Evolutionary conservation across 441 rosid genomes (phyloP), one percentile per base, ranked within the genome.

Genomic region (Rhodomyrtus psidioides): DNA sequence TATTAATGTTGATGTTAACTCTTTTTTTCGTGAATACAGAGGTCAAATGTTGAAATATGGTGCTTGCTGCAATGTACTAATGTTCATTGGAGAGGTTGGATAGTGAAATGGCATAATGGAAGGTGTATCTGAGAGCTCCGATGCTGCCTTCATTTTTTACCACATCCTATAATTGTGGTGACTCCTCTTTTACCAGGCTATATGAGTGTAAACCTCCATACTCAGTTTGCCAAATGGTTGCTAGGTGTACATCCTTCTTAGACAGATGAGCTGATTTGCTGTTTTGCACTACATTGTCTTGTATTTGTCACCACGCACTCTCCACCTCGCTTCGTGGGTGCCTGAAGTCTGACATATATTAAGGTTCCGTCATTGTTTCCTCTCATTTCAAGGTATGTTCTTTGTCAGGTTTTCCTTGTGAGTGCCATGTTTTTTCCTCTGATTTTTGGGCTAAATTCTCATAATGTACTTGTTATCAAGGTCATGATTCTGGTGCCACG

Each of bases 171-270:
- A 30, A 17, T 16, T 76, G 9, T 53, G 4, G 60, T 26, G n/a
- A n/a, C 55, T 13, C 14, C 23, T 65, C 79, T 57, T 28, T 83
- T 62, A 46, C 51, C 14, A 91, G 94, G 95, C 92, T 15, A 93
- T 93, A 92, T 91, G 34, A 91, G 95, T 55, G 90, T 92, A 87
- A 92, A 92, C 86, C 95, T 93, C n/a, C 90, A 91, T 9, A 91
- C 94, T 26, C 89, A 92, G 76, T 92, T 94, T 54, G 95, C 97
- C 59, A 95, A 93, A 86, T 92, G 54, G 95, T 94, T 51, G 94
- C 93, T 57, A 86, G 95, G 85, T 9, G 49, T 95, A 92, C 46
- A 93, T 93, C 76, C 94, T 94, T 16, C 85, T 93, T 86, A 84
- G 97, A 93, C 94, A 92, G 91, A 94, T 93, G 60, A 79, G 91